A percentile compares a stretch with the other conserved stretches of the same genome.
Evolutionary conservation across 2,329 filamentous ascomycete species (phyloP).

Genomic region (Xylariaceae sp.): DNA sequence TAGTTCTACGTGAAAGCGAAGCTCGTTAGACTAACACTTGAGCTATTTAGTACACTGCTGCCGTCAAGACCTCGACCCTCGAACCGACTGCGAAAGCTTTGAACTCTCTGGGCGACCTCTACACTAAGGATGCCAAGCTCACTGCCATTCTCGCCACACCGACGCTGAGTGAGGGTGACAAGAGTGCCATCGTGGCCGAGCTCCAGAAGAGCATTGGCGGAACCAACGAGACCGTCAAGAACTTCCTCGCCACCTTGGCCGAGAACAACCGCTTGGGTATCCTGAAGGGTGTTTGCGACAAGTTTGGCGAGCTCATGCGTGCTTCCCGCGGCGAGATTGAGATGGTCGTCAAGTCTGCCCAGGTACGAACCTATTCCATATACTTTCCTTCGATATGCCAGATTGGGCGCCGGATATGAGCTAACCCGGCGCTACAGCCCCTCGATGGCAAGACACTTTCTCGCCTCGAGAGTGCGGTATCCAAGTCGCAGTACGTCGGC

Average conservation of each 20-base stretch:
- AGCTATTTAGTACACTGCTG: constrained; percentile 81
- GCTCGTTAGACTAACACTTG: constrained; percentile 30
- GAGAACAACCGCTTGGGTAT: constrained; percentile 93
- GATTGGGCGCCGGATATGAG: neutral
- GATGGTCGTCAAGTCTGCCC: constrained; percentile 82
- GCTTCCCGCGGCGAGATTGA: constrained; percentile 90
- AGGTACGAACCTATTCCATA: constrained; percentile 50
- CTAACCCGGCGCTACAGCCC: constrained; percentile 35
- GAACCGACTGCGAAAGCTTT: constrained; percentile 81
- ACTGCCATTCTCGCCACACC: constrained; percentile 69
- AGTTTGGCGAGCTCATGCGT: constrained; percentile 83
- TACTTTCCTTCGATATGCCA: neutral
- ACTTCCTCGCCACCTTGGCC: constrained; percentile 84
- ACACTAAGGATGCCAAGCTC: constrained; percentile 82
- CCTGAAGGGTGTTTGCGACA: constrained; percentile 74
- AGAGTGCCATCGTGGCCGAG: constrained; percentile 79
- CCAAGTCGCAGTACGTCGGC: constrained; percentile 83
- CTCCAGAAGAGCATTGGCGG: constrained; percentile 74
- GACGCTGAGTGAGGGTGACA: constrained; percentile 72
- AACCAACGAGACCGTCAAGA: constrained; percentile 80
- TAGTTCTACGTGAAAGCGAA: constrained; percentile 1
- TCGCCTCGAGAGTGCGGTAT: constrained; percentile 79
- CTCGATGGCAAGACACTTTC: constrained; percentile 81
- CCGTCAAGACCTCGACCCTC: constrained; percentile 78
- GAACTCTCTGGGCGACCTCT: constrained; percentile 60